Conservation (phyloP, 805 yeast genomes). For the Barnettozyma siamensis region DNA sequence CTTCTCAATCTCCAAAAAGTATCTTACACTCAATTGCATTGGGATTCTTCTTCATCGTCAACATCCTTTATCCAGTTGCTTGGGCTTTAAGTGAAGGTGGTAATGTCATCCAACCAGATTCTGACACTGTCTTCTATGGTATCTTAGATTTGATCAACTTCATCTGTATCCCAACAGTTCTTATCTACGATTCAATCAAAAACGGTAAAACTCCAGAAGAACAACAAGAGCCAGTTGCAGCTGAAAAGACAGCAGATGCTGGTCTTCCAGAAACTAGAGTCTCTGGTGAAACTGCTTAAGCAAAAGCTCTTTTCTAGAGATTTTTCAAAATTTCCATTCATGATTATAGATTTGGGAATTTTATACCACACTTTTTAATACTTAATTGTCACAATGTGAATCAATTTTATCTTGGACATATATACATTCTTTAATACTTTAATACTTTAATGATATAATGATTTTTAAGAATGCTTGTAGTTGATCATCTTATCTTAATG, state of each 20-base stretch:
- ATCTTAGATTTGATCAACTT: constrained; percentile 42
- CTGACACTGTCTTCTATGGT: constrained; percentile 52
- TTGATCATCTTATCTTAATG: too few relatives aligned
- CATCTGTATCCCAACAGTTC: constrained; percentile 34
- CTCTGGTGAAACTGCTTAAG: constrained; percentile 5
- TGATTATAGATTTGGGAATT: too few relatives aligned
- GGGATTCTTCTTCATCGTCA: constrained; percentile 29
- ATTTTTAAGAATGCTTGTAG: too few relatives aligned
- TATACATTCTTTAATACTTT: too few relatives aligned
- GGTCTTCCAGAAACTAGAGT: constrained; percentile 1
- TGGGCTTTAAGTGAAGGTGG: constrained; percentile 57
- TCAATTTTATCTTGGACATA: background rate
- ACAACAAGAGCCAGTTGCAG: constrained; percentile 15
- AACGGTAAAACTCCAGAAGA: constrained; percentile 11
- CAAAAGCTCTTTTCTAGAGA: too few relatives aligned
- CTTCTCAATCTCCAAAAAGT: constrained; percentile 10
- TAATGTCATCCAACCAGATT: constrained; percentile 46
- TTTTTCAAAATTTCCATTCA: too few relatives aligned
- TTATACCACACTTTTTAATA: background rate
- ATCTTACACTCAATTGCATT: constrained; percentile 9
- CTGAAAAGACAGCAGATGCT: background rate
- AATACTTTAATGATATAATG: background rate
- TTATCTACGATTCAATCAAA: constrained; percentile 17
- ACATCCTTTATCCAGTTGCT: constrained; percentile 40
- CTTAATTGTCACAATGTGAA: too few relatives aligned